Conservation (phyloP, 768 basidiomycete species). For the Boletus reticuloceps region DNA sequence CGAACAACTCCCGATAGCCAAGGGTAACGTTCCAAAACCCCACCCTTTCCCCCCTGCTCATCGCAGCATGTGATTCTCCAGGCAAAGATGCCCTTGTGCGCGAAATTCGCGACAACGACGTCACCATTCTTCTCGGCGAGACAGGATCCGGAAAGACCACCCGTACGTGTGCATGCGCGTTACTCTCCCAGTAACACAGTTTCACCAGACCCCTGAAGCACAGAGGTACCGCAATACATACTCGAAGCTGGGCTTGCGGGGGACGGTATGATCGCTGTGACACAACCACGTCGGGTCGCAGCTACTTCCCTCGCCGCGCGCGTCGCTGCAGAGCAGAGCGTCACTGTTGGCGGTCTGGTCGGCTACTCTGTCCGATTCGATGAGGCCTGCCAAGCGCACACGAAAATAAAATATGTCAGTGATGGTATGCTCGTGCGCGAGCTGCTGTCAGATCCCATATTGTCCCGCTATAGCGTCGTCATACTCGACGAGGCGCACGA, state of each 20-base stretch:
- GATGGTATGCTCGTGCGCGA: constrained; percentile 98
- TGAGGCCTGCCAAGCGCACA: constrained; percentile 66
- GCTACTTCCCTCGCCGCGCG: constrained; percentile 92
- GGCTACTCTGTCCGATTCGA: constrained; percentile 98
- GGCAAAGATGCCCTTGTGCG: constrained; percentile 74
- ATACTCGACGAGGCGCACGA: constrained; percentile 98
- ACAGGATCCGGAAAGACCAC: constrained; percentile 99
- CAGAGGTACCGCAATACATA: constrained; percentile 96
- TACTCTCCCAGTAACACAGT: neutral
- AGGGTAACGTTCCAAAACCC: constrained; percentile 42
- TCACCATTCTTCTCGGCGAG: constrained; percentile 89
- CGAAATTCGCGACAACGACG: constrained; percentile 74
- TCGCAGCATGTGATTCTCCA: constrained; percentile 25
- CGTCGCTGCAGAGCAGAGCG: constrained; percentile 82
- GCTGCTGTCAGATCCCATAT: constrained; percentile 71
- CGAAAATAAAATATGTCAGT: constrained; percentile 93
- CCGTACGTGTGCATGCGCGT: constrained; percentile 55
- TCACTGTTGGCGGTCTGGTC: constrained; percentile 69
- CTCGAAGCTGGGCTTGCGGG: constrained; percentile 76
- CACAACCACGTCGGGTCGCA: constrained; percentile 93
- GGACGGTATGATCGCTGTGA: constrained; percentile 80
- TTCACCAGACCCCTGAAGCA: constrained; percentile 29
- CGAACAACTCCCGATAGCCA: constrained; percentile 72
- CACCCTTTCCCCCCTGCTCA: neutral
- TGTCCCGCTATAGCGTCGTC: constrained; percentile 82